These are phyloP conservation scores for Isoetes taiwanensis DNA, from an alignment of 75 land plant genomes.

Conservation along the genomic window DNA sequence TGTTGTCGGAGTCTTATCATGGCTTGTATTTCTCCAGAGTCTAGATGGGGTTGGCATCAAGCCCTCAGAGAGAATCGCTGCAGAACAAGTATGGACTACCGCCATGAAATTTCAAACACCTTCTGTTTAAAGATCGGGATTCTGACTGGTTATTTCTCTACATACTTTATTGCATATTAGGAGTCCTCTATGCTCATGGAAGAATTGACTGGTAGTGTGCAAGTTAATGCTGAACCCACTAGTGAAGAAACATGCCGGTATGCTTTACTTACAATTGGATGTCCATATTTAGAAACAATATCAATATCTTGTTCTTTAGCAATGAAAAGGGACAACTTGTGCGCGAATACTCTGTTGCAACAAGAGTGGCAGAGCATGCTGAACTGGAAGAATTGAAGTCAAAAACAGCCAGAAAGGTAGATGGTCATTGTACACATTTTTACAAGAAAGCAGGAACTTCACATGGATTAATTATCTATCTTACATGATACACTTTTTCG, in stretches of 20 bases:
- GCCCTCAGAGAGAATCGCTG: conserved; percentile 25
- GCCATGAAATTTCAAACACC: no score
- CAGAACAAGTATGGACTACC: conserved; percentile 23
- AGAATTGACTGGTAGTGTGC: no score
- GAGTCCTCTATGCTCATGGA: no score
- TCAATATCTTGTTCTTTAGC: no score
- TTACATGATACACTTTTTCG: neutral
- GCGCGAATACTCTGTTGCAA: conserved; percentile 21
- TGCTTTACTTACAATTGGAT: no score
- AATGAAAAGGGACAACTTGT: conserved; percentile 22
- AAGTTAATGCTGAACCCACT: no score
- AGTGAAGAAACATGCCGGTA: no score
- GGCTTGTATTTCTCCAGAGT: conserved; percentile 18
- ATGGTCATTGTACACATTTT: neutral
- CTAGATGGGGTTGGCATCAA: conserved; percentile 26
- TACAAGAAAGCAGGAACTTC: neutral
- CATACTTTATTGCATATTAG: no score
- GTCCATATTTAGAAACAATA: no score
- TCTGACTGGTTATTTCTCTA: no score
- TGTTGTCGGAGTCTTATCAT: no score
- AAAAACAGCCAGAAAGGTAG: conserved; percentile 3
- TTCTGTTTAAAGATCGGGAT: no score
- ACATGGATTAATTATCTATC: neutral
- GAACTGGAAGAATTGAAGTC: conserved; percentile 18
- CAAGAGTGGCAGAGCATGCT: conserved; percentile 24